A percentile compares a stretch with the other conserved stretches of the same genome.
Evolutionary conservation across 2,329 filamentous ascomycete genomes (phyloP).

Genomic region (Acrocalymma vagum): DNA sequence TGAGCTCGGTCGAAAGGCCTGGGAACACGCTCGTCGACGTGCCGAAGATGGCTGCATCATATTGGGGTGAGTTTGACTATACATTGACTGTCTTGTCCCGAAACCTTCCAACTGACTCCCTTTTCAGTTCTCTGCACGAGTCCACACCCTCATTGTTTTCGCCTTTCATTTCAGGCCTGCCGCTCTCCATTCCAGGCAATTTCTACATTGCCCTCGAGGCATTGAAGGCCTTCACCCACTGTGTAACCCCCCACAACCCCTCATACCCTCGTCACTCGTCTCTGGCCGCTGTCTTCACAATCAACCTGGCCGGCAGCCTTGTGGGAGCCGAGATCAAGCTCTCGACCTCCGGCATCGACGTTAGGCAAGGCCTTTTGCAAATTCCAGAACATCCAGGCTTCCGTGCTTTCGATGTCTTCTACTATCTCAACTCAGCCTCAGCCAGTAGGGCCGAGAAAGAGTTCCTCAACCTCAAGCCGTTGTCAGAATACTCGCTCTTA

Average conservation of each 20-base stretch:
- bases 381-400: constrained; percentile 82
- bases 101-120: constrained; percentile 17
- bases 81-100: background rate
- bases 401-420: constrained; percentile 96
- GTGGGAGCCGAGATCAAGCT: constrained; percentile 79
- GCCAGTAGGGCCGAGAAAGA: constrained; percentile 90
- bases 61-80: constrained; percentile 70
- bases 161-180: constrained; percentile 83
- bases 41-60: constrained; percentile 96
- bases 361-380: constrained; percentile 78
- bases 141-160: constrained; percentile 85
- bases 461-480: constrained; percentile 80
- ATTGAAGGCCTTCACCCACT: constrained; percentile 84
- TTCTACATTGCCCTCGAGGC: constrained; percentile 83
- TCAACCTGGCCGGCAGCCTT: constrained; percentile 82
- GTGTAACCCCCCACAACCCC: constrained; percentile 89
- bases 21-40: constrained; percentile 94
- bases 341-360: constrained; percentile 89
- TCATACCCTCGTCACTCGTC: constrained; percentile 81
- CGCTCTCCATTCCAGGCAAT: constrained; percentile 77
- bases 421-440: constrained; percentile 92
- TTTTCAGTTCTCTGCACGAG: constrained; percentile 79
- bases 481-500: constrained; percentile 80
- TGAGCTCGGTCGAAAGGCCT: constrained; percentile 80
- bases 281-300: constrained; percentile 80